Evolutionary conservation across 2,329 filamentous ascomycete genomes (phyloP), one percentile per base, ranked within the genome.

Genomic region (Xylaria polymorpha): DNA sequence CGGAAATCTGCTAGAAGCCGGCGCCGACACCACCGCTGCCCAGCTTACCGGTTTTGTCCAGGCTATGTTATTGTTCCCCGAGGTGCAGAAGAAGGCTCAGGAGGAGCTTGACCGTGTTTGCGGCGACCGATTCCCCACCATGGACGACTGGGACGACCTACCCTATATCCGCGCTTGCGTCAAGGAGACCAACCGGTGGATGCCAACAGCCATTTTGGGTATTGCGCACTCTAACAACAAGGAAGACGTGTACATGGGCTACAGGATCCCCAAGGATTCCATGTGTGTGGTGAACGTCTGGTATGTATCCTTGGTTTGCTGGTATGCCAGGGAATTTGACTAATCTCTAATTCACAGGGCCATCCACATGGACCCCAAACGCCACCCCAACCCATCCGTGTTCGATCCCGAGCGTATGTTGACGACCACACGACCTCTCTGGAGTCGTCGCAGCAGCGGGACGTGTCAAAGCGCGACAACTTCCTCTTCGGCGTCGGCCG

Each of bases 181-280:
- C 57, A 85, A 86, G 64, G 85, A 87, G 71, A 77, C 74, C 15
- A 74, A 83, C 48, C 78, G 85, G 5, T 86, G 84, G 83, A 81
- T 83, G 74, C 82, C 84, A 0, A 79, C 79, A 0, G 74, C 75
- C 0, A 78, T 80, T 14, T 66, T 82, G 9, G 76, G 80, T 9
- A 76, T 81, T 1, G 82, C 83, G 0, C 80, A 82, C 60, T 80
- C 80, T 22, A 77, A 78, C 8, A 78, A 74, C 22, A 72, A 76
- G 55, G 81, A 82, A 48, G 76, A 81, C 50, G 65, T 74, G 22
- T 82, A 82, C 65, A 77, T 80, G 41, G 83, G 81, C 1, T 80
- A 81, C 63, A 75, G 75, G 25, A 82, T 86, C 41, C 84, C 84
- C 10, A 82, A 83, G 68, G 81, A 79, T 14, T 78, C 83, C 0